Percentiles rank a stretch among this genome's conserved stretches.
phyloP scores from a whole-genome alignment of 2,329 filamentous ascomycete species.

The Trichoderma asperellum region DNA sequence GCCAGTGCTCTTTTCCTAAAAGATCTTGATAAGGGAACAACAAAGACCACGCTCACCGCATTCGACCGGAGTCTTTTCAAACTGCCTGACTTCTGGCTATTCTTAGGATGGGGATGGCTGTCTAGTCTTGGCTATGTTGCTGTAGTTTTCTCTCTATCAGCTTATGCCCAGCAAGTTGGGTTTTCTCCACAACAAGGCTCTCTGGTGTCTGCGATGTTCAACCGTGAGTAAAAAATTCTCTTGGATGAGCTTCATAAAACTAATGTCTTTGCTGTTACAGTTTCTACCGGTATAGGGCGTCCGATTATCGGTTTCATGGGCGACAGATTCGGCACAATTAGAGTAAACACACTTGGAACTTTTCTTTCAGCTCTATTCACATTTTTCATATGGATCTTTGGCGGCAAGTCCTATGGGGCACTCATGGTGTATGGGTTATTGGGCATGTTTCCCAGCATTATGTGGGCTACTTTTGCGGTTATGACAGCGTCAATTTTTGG shows the following conservation, averaged over 20 bases:
- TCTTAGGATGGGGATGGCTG: conserved; percentile 70
- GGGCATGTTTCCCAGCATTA: conserved; percentile 15
- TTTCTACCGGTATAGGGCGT: conserved; percentile 19
- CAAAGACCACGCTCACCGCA: conserved; percentile 66
- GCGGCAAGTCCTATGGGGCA: conserved; percentile 8
- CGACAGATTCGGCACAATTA: conserved; percentile 10
- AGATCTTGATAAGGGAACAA: conserved; percentile 72
- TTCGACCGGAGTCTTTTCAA: conserved; percentile 68
- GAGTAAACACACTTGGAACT: not conserved
- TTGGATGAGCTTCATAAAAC: not conserved
- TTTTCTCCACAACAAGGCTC: conserved; percentile 69
- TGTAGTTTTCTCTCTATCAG: conserved; percentile 73
- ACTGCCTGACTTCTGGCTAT: conserved; percentile 64
- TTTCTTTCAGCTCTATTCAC: conserved; percentile 11
- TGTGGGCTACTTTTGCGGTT: conserved; percentile 10
- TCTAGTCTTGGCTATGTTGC: conserved; percentile 75
- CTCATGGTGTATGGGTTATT: conserved; percentile 8
- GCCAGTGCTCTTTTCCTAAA: conserved; percentile 65
- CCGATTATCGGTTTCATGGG: conserved; percentile 12
- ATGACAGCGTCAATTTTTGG: conserved; percentile 2
- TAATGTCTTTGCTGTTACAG: not conserved
- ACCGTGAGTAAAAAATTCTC: conserved; percentile 40
- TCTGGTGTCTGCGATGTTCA: conserved; percentile 73
- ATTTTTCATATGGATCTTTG: conserved; percentile 21
- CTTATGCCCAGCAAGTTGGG: conserved; percentile 71